phyloP scores from a whole-genome alignment of 2,329 filamentous ascomycete genomes.

The Claviceps digitariae region DNA sequence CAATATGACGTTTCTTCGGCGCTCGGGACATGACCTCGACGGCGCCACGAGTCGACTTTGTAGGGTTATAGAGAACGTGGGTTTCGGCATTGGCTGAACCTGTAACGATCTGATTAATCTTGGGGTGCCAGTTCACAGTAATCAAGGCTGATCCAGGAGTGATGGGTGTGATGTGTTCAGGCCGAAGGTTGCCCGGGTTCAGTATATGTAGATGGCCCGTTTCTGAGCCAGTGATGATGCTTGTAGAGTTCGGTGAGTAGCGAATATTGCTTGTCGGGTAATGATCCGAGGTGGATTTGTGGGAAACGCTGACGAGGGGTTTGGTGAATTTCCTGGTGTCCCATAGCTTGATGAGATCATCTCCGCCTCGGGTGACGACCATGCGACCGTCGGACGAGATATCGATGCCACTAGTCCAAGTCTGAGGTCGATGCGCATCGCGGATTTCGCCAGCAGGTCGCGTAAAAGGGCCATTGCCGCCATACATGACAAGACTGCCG shows the following conservation, averaged over 20 bases:
- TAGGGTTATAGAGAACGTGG: conserved; percentile 81
- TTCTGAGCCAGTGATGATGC: conserved; percentile 78
- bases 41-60: conserved; percentile 67
- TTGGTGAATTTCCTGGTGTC: conserved; percentile 92
- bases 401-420: conserved; percentile 86
- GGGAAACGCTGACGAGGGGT: conserved; percentile 65
- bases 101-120: conserved; percentile 91
- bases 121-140: conserved; percentile 79
- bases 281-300: conserved; percentile 69
- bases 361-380: conserved; percentile 80
- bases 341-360: conserved; percentile 91
- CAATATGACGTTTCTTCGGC: conserved; percentile 87
- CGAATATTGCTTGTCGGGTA: conserved; percentile 77
- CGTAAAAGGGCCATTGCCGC: conserved; percentile 73
- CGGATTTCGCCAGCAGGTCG: conserved; percentile 72
- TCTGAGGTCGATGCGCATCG: conserved; percentile 68
- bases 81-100: conserved; percentile 85
- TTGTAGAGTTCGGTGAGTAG: conserved; percentile 73
- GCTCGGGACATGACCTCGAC: conserved; percentile 83
- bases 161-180: conserved; percentile 79
- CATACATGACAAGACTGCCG: conserved; percentile 83
- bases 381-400: conserved; percentile 84
- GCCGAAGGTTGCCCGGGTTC: conserved; percentile 77
- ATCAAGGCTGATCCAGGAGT: conserved; percentile 75
- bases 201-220: conserved; percentile 82